Percentiles rank a stretch among this genome's conserved stretches.
phyloP scores from a whole-genome alignment of 345 rosid genomes.

The Bruguiera parviflora region DNA sequence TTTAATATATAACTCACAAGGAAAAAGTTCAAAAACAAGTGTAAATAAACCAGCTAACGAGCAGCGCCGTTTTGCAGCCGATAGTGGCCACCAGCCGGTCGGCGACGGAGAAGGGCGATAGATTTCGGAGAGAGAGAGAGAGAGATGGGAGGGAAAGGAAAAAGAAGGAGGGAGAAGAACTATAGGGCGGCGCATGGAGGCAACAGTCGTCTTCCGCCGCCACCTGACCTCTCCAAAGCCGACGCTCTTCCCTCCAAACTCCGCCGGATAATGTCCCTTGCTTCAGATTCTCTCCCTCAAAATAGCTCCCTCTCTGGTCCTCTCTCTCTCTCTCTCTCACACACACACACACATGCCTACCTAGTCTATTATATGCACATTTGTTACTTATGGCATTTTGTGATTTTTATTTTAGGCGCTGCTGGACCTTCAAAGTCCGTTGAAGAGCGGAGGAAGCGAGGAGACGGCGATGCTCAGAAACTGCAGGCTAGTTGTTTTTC shows the following conservation, averaged over 20 bases:
- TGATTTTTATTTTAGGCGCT: constrained; percentile 23
- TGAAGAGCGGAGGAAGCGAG: constrained; percentile 19
- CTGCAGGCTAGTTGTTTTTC: neutral
- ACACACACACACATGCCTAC: too few relatives aligned
- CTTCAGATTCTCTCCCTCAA: constrained; percentile 26
- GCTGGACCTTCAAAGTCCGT: constrained; percentile 19
- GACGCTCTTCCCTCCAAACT: constrained; percentile 81
- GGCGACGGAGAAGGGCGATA: too few relatives aligned
- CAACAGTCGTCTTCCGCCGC: constrained; percentile 68
- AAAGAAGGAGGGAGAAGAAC: constrained; percentile 78
- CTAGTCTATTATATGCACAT: neutral
- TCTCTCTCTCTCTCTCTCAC: neutral
- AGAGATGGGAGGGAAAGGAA: constrained; percentile 83
- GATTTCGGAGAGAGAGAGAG: neutral
- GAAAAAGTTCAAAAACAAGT: too few relatives aligned
- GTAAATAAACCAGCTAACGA: too few relatives aligned
- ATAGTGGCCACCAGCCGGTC: too few relatives aligned
- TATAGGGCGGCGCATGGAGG: constrained; percentile 81
- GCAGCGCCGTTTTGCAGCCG: too few relatives aligned
- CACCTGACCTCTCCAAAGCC: constrained; percentile 64
- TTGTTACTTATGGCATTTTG: neutral
- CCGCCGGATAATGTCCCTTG: constrained; percentile 61
- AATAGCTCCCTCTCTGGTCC: constrained; percentile 4
- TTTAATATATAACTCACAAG: too few relatives aligned
- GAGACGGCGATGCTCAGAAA: constrained; percentile 15